Conservation (phyloP, 371 early-diverging fungal genomes). For the Mortierella sp. region DNA sequence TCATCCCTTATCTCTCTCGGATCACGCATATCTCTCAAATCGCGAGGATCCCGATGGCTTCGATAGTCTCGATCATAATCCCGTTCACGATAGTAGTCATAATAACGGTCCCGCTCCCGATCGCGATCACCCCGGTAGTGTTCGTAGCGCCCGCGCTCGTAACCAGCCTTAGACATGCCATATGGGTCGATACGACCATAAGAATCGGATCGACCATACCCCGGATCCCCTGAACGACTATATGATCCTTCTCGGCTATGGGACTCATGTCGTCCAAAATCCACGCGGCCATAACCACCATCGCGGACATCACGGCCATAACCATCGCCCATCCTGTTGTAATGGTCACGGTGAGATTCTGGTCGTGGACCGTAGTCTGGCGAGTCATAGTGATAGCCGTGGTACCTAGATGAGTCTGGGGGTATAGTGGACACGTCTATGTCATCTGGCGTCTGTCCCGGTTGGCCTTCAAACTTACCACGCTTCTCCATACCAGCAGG, state of each 20-base stretch:
- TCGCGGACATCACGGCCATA: conserved; percentile 46
- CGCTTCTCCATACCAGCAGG: conserved; percentile 57
- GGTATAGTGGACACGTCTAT: conserved; percentile 8
- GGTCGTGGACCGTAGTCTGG: conserved; percentile 35
- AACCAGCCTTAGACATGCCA: conserved; percentile 35
- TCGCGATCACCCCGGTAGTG: conserved; percentile 53
- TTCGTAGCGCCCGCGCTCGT: conserved; percentile 53
- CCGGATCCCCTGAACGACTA: conserved; percentile 35
- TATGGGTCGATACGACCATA: conserved; percentile 44
- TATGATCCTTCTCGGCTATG: conserved; percentile 45
- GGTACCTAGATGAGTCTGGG: conserved; percentile 18
- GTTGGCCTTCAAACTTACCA: conserved; percentile 34
- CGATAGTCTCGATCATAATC: conserved; percentile 51
- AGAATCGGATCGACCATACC: conserved; percentile 40
- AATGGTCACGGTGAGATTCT: conserved; percentile 46
- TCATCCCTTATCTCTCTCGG: conserved; percentile 27
- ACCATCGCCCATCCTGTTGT: conserved; percentile 23
- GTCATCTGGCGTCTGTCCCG: conserved; percentile 26
- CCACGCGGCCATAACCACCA: conserved; percentile 28
- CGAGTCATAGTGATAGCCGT: conserved; percentile 35
- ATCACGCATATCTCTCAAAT: conserved; percentile 39
- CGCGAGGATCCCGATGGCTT: conserved; percentile 39
- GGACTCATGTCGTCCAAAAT: conserved; percentile 43
- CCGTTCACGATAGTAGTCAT: conserved; percentile 48
- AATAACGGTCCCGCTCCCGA: conserved; percentile 50